Percentiles rank a stretch among this genome's conserved stretches.
Evolutionary conservation across 164 flowering plant species (phyloP).

Genomic region (Paratinospora sagittata): DNA sequence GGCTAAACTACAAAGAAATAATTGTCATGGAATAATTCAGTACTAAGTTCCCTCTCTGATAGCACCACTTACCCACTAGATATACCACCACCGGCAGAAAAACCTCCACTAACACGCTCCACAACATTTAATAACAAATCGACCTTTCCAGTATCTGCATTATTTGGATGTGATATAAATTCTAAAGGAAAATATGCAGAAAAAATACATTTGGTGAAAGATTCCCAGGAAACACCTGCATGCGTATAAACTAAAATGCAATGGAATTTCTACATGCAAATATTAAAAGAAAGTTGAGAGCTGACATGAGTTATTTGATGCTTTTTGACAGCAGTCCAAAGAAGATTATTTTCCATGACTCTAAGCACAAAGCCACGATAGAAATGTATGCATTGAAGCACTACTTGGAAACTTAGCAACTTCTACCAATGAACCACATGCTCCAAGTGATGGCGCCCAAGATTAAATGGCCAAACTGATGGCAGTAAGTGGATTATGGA

Average conservation of each 20-base stretch:
- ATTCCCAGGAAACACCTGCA: not conserved
- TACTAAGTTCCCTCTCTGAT: not conserved
- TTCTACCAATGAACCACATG: no score
- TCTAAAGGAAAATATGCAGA: not conserved
- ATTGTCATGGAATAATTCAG: not conserved
- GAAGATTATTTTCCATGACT: no score
- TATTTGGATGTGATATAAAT: not conserved
- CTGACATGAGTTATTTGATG: not conserved
- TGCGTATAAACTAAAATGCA: not conserved
- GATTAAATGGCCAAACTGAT: no score
- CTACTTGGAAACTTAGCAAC: no score
- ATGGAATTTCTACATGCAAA: not conserved
- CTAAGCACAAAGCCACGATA: no score
- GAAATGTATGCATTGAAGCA: no score
- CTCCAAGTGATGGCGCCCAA: no score
- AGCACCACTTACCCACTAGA: constrained; percentile 84
- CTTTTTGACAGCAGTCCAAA: not conserved
- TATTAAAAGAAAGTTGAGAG: not conserved
- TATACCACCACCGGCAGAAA: constrained; percentile 99
- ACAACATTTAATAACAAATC: constrained; percentile 88
- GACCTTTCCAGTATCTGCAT: constrained; percentile 81
- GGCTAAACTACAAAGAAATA: not conserved
- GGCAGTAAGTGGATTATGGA: no score
- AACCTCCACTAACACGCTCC: constrained; percentile 93
- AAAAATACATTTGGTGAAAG: not conserved